Conservation (phyloP, 2,329 filamentous ascomycete species). For the Fusarium anguioides region DNA sequence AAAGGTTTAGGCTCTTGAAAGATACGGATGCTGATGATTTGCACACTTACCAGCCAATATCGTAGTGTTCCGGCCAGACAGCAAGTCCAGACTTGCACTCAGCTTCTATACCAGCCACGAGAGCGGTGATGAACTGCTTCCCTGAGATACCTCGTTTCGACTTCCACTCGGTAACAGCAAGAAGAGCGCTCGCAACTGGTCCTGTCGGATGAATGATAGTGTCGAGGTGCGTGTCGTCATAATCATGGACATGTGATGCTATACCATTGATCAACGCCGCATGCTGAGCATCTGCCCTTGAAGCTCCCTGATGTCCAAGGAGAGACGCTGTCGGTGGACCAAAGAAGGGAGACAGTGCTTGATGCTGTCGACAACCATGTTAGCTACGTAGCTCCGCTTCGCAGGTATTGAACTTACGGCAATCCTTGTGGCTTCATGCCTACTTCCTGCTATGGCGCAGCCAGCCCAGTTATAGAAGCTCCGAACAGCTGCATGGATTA, state of each 20-base stretch:
- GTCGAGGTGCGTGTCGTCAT: slow-evolving; percentile 7
- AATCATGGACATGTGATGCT: slow-evolving; percentile 10
- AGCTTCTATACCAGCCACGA: slow-evolving; percentile 1
- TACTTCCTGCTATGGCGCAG: background rate
- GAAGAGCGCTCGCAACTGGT: slow-evolving; percentile 1
- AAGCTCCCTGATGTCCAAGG: background rate
- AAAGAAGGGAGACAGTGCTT: background rate
- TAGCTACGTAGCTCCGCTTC: background rate
- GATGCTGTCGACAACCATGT: background rate
- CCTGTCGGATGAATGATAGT: slow-evolving; percentile 5
- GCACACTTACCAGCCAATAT: slow-evolving; percentile 4
- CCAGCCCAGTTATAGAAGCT: slow-evolving; percentile 10
- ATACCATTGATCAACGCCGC: slow-evolving; percentile 1
- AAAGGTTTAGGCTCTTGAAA: fast-evolving
- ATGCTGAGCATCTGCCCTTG: background rate
- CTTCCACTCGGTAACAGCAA: background rate
- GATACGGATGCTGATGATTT: background rate
- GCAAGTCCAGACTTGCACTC: slow-evolving; percentile 1
- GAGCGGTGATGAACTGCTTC: background rate
- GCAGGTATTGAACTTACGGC: background rate
- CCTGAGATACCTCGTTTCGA: background rate
- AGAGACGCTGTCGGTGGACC: background rate
- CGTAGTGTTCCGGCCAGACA: slow-evolving; percentile 3
- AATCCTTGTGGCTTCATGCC: background rate
- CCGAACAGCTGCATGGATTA: background rate